These are phyloP conservation scores for Phytophthora sp. DNA, from an alignment of 352 stramenopile genomes.

Conservation along the genomic window DNA sequence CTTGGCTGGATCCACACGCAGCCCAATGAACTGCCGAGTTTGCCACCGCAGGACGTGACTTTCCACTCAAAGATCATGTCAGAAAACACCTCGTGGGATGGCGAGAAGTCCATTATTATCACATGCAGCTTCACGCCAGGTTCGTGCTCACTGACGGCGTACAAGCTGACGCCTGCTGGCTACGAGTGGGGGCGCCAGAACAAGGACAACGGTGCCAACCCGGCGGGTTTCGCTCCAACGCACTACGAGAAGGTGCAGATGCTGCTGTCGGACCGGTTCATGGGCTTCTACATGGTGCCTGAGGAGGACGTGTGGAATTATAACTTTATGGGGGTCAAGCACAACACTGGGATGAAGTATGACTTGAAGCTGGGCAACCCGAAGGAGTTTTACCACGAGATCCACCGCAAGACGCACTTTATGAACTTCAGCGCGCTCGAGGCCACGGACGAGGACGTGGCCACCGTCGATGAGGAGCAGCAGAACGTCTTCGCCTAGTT, in stretches of 20 bases:
- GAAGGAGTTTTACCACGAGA: constrained; percentile 99
- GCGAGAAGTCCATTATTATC: constrained; percentile 98
- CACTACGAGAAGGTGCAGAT: constrained; percentile 99
- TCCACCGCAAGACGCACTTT: constrained; percentile 99
- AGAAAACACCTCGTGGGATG: constrained; percentile 96
- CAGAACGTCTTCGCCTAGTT: constrained; percentile 83
- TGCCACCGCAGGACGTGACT: constrained; percentile 96
- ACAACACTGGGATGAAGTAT: constrained; percentile 98
- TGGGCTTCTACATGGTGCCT: constrained; percentile 99
- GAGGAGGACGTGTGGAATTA: constrained; percentile 99
- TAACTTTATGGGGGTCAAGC: constrained; percentile 99
- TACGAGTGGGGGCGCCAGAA: constrained; percentile 99
- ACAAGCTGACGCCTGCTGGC: constrained; percentile 96
- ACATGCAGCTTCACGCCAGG: constrained; percentile 99
- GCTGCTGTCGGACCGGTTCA: constrained; percentile 98
- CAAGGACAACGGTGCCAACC: constrained; percentile 95
- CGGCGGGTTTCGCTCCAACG: constrained; percentile 94
- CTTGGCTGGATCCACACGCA: constrained; percentile 99
- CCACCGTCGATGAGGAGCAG: constrained; percentile 93
- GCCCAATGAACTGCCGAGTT: constrained; percentile 97
- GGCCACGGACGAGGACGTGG: constrained; percentile 88
- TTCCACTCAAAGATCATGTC: constrained; percentile 97
- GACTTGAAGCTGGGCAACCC: constrained; percentile 97
- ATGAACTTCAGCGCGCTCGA: constrained; percentile 99
- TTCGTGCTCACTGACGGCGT: constrained; percentile 98